phyloP scores from a whole-genome alignment of 352 stramenopile genomes.

The Phytophthora sojae region DNA sequence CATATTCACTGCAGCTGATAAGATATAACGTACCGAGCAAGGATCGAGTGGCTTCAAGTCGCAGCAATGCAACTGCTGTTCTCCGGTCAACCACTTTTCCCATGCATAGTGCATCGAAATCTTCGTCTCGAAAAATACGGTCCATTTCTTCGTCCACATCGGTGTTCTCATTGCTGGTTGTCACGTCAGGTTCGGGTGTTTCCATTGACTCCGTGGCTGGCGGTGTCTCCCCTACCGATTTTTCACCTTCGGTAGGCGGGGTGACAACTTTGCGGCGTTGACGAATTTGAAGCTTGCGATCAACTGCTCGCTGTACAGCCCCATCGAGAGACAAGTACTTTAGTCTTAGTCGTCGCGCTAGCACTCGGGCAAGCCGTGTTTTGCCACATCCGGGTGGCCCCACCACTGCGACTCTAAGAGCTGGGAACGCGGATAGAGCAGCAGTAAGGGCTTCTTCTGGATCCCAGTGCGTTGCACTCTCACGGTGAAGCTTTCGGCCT shows the following conservation, averaged over 20 bases:
- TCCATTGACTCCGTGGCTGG: conserved; percentile 11
- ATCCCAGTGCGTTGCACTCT: conserved; percentile 45
- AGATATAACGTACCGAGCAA: conserved; percentile 42
- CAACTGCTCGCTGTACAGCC: conserved; percentile 52
- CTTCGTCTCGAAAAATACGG: conserved; percentile 45
- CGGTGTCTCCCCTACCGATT: conserved; percentile 2
- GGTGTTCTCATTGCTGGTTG: conserved; percentile 4
- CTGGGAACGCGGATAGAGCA: conserved; percentile 51
- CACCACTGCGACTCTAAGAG: conserved; percentile 61
- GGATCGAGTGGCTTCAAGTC: conserved; percentile 44
- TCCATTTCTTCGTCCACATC: conserved; percentile 31
- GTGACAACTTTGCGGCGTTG: conserved; percentile 2
- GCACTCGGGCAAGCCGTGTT: conserved; percentile 53
- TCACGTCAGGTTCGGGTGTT: conserved; percentile 5
- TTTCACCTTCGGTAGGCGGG: conserved; percentile 14
- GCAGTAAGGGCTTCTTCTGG: conserved; percentile 46
- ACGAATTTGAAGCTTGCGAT: conserved; percentile 33
- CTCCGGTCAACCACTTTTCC: conserved; percentile 39
- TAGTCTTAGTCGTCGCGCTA: conserved; percentile 54
- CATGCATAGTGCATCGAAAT: conserved; percentile 45
- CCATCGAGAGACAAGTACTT: conserved; percentile 56
- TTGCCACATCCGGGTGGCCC: conserved; percentile 66
- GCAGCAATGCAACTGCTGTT: conserved; percentile 45
- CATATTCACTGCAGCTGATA: not conserved
- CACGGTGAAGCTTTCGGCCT: conserved; percentile 24